Percentiles rank a stretch among this genome's conserved stretches.
Conservation (phyloP, 495 filamentous ascomycete genomes). For the Penicillium cataractarum region DNA sequence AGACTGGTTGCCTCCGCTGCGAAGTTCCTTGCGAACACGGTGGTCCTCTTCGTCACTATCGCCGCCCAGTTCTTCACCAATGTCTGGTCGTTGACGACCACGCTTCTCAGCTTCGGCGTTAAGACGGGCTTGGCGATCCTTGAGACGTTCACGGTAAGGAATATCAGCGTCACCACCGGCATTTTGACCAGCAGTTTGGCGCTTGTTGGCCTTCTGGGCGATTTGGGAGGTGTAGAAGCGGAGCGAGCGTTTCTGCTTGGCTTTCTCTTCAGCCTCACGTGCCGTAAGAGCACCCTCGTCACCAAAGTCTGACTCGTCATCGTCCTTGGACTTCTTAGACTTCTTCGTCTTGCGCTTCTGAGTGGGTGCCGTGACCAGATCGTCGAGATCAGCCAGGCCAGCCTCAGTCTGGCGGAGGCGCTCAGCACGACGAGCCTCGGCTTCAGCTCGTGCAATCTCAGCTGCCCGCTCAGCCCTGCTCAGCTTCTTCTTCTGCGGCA, state of each 20-base stretch:
- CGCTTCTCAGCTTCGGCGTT: conserved; percentile 85
- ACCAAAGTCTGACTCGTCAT: conserved; percentile 66
- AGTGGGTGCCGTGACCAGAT: conserved; percentile 40
- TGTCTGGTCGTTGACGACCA: conserved; percentile 66
- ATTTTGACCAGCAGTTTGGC: conserved; percentile 76
- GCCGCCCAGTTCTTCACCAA: conserved; percentile 63
- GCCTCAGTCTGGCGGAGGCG: conserved; percentile 61
- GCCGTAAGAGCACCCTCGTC: conserved; percentile 64
- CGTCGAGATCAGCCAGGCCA: conserved; percentile 69
- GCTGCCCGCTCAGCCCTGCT: conserved; percentile 55
- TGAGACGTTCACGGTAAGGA: conserved; percentile 83
- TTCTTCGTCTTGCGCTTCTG: conserved; percentile 41
- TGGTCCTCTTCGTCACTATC: conserved; percentile 64
- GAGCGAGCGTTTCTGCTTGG: conserved; percentile 79
- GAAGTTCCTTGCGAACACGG: conserved; percentile 45
- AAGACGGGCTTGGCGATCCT: conserved; percentile 80
- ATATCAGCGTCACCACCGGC: conserved; percentile 92
- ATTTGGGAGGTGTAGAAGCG: conserved; percentile 98
- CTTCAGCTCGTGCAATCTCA: conserved; percentile 54
- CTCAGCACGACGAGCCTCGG: conserved; percentile 58
- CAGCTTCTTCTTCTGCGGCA: conserved; percentile 47
- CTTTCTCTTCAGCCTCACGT: conserved; percentile 78
- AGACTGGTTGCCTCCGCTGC: conserved; percentile 38
- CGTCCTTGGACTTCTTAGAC: conserved; percentile 40
- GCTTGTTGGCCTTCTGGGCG: conserved; percentile 86